Evolutionary conservation across 345 rosid genomes (phyloP).

Genomic region (Clausena lansium): DNA sequence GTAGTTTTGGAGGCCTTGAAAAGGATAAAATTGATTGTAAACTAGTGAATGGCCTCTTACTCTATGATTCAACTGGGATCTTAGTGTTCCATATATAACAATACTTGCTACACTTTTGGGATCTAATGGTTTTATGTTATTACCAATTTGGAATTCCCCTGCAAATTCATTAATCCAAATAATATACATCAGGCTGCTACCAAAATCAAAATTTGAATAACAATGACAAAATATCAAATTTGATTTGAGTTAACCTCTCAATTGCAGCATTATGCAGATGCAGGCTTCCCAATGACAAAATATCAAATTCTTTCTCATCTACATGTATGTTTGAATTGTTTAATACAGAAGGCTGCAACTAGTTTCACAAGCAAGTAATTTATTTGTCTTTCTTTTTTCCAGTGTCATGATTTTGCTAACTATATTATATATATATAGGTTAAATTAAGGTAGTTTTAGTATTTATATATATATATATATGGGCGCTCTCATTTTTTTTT

Average conservation of each 20-base stretch:
- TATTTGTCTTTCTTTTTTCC: no score
- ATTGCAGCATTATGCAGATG: not conserved
- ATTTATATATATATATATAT: no score
- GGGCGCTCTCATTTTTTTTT: no score
- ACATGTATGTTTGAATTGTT: no score
- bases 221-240: not conserved
- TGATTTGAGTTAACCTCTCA: not conserved
- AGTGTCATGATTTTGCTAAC: no score
- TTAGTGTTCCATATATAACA: constrained; percentile 51
- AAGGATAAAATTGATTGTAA: constrained; percentile 84
- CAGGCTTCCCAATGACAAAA: no score
- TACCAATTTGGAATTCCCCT: constrained; percentile 84
- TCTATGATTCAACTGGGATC: constrained; percentile 32
- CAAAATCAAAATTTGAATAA: not conserved
- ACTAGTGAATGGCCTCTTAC: constrained; percentile 64
- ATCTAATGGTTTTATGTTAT: constrained; percentile 57
- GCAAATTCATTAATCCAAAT: constrained; percentile 2
- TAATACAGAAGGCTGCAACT: not conserved
- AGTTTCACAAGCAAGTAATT: not conserved
- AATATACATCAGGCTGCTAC: not conserved
- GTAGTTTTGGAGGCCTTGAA: constrained; percentile 76
- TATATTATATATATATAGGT: no score
- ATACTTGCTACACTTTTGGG: constrained; percentile 57
- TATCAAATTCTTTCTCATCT: no score
- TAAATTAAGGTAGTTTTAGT: no score